A percentile compares a stretch with the other conserved stretches of the same genome.
phyloP scores from a whole-genome alignment of 176 grass and related monocot genomes.

The Musa schizocarpa region DNA sequence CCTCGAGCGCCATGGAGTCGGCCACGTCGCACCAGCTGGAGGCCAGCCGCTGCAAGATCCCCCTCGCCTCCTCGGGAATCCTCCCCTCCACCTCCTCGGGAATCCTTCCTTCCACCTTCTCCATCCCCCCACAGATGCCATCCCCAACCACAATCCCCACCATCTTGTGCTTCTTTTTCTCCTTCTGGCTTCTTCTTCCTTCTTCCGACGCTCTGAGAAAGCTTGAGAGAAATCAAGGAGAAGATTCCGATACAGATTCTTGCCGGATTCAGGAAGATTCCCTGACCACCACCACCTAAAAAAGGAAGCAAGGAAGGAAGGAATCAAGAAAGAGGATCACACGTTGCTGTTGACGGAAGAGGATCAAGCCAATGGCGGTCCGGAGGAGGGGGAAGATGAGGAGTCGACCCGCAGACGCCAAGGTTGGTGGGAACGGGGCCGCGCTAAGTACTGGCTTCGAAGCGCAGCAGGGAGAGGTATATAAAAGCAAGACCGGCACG shows the following conservation, averaged over 20 bases:
- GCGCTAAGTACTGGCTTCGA: neutral
- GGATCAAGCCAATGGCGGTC: neutral
- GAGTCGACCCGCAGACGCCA: neutral
- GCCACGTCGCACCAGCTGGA: conserved; percentile 61
- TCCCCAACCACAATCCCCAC: neutral
- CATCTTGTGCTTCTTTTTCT: neutral
- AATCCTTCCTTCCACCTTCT: neutral
- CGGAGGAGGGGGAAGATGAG: neutral
- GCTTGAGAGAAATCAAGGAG: too few relatives aligned
- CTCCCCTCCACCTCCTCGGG: conserved; percentile 12
- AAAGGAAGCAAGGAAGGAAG: neutral
- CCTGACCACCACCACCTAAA: too few relatives aligned
- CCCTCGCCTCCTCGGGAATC: conserved; percentile 84
- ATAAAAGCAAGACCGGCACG: neutral
- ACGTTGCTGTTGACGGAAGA: neutral
- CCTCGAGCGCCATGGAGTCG: conserved; percentile 59
- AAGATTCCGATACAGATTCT: too few relatives aligned
- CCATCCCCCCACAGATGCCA: neutral
- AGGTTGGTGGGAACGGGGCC: neutral
- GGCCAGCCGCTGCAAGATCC: conserved; percentile 57
- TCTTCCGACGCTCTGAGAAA: too few relatives aligned
- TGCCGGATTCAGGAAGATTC: too few relatives aligned
- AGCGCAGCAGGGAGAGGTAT: neutral
- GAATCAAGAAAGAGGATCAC: neutral
- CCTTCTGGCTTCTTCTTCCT: too few relatives aligned